Evolutionary conservation across 345 rosid genomes (phyloP).

Genomic region (Eucalyptus tenuipes): DNA sequence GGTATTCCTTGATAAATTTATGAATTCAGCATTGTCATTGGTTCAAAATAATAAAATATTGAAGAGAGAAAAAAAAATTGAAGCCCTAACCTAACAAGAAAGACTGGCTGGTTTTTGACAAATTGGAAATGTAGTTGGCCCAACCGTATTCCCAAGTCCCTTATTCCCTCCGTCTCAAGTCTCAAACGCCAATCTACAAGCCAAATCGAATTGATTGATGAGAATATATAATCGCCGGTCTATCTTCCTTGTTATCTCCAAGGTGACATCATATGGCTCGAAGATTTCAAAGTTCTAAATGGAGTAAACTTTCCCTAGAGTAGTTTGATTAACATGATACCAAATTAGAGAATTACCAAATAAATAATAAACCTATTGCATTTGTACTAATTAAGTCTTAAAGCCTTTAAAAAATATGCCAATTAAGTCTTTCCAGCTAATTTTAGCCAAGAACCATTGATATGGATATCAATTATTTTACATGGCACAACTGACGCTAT

Average conservation of each 20-base stretch:
- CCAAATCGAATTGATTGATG: background rate
- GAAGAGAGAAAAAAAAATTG: background rate
- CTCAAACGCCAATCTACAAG: background rate
- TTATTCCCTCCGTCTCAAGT: background rate
- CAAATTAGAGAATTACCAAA: background rate
- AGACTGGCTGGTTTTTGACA: background rate
- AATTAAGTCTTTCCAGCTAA: background rate
- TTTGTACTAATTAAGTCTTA: too few species aligned
- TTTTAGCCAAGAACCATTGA: fast-evolving
- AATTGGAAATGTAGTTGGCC: background rate
- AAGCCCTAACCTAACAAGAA: background rate
- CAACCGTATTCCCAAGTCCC: background rate
- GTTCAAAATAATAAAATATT: background rate
- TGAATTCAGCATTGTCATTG: background rate
- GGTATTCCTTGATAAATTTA: background rate
- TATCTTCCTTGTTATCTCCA: background rate
- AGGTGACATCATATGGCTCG: background rate
- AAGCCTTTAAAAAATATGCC: background rate
- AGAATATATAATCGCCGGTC: background rate
- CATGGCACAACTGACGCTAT: fast-evolving
- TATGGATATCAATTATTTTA: fast-evolving
- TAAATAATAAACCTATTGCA: too few species aligned
- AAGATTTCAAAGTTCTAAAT: background rate
- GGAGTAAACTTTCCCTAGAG: background rate
- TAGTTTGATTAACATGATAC: background rate